Evolutionary conservation across 2,329 filamentous ascomycete genomes (phyloP).

Genomic region (Sclerotiophoma versabilis): DNA sequence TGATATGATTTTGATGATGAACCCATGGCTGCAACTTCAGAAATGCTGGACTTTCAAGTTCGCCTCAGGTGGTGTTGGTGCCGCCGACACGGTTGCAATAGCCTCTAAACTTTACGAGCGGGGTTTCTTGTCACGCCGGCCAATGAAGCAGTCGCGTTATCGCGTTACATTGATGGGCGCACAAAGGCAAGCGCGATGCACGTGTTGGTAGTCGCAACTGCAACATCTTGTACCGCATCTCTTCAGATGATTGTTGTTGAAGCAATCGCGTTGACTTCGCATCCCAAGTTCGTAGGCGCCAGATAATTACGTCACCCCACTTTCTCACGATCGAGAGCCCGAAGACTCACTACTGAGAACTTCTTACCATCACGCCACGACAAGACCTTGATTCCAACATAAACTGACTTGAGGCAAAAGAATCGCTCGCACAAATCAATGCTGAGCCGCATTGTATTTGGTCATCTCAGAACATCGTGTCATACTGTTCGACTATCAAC

Average conservation of each 20-base stretch:
- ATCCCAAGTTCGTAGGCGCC: background rate
- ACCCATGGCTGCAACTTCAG: background rate
- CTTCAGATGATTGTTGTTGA: background rate
- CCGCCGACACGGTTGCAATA: background rate
- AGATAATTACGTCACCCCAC: constrained; percentile 36
- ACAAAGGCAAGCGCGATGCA: background rate
- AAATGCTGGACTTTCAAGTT: background rate
- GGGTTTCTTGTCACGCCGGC: constrained; percentile 10
- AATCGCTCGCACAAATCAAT: background rate
- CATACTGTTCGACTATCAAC: background rate
- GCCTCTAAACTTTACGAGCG: constrained; percentile 4
- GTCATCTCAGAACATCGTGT: background rate
- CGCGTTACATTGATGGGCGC: background rate
- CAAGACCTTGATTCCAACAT: background rate
- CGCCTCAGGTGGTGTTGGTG: background rate
- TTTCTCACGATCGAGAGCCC: constrained; percentile 25
- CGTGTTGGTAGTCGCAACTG: background rate
- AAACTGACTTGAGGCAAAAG: background rate
- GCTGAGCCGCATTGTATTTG: background rate
- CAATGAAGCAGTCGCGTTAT: constrained; percentile 16
- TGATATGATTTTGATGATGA: constrained; percentile 32
- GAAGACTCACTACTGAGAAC: constrained; percentile 17
- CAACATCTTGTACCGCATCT: background rate
- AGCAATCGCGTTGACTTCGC: background rate
- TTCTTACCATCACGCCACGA: constrained; percentile 23